Evolutionary conservation across 163 green algal genomes (phyloP).

Genomic region (Trebouxia gelatinosa): DNA sequence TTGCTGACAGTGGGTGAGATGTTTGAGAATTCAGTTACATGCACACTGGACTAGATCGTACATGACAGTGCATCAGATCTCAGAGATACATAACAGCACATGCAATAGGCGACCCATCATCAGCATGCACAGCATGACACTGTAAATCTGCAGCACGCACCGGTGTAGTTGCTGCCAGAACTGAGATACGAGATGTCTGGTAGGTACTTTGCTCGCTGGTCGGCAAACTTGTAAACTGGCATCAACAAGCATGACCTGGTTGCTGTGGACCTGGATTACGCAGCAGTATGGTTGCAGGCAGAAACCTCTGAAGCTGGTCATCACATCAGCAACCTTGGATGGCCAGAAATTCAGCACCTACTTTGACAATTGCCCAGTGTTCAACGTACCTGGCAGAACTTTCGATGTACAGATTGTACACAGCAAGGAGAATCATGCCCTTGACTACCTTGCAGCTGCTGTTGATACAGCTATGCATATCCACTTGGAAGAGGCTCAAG

Average conservation of each 20-base stretch:
- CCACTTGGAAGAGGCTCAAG: conserved; percentile 70
- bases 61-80: no score
- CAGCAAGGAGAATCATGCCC: conserved; percentile 52
- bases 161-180: no score
- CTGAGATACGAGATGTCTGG: no score
- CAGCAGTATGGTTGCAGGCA: conserved; percentile 14
- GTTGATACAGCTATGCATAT: conserved; percentile 76
- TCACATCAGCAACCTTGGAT: conserved; percentile 94
- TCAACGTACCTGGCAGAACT: conserved; percentile 76
- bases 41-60: no score
- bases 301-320: conserved; percentile 78
- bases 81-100: no score
- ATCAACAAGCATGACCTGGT: neutral
- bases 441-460: conserved; percentile 47
- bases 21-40: no score
- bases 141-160: no score
- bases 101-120: no score
- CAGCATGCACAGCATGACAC: no score
- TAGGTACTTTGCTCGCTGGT: no score
- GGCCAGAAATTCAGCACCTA: conserved; percentile 85
- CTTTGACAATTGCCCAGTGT: conserved; percentile 79
- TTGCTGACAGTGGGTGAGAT: no score
- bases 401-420: conserved; percentile 86
- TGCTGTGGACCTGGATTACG: neutral
- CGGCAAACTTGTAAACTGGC: no score